Percentiles rank a stretch among this genome's conserved stretches.
These are phyloP conservation scores for Hemileccinum rubropunctum DNA, from an alignment of 768 basidiomycete species.

Conservation along the genomic window DNA sequence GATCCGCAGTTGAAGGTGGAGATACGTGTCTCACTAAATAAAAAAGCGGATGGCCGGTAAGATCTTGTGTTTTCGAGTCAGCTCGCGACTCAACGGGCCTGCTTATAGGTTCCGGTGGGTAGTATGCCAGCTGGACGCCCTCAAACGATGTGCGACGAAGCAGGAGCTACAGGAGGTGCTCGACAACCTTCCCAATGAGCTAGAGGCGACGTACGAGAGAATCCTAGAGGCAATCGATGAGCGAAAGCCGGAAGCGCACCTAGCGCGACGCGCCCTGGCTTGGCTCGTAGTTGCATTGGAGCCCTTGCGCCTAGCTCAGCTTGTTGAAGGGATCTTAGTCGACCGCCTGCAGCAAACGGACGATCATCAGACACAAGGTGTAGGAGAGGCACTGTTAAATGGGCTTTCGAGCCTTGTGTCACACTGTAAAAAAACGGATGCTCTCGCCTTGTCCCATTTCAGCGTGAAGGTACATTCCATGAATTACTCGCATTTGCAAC, in stretches of 20 bases:
- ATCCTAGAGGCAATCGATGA: neutral
- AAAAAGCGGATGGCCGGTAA: slow-evolving; percentile 1
- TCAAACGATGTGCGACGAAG: neutral
- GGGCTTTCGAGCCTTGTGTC: slow-evolving; percentile 1
- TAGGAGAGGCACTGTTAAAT: too few species aligned
- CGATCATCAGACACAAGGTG: too few species aligned
- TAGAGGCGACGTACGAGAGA: slow-evolving; percentile 2
- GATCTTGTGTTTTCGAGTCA: neutral
- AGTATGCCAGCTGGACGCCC: slow-evolving; percentile 3
- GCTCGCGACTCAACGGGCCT: neutral
- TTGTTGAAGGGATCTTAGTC: neutral
- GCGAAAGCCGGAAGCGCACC: neutral
- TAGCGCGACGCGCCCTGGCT: neutral
- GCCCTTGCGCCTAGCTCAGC: neutral
- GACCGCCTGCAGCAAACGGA: neutral
- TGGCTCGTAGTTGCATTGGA: neutral
- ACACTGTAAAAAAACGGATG: neutral
- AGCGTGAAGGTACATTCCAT: neutral
- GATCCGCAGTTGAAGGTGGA: neutral
- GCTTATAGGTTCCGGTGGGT: slow-evolving; percentile 2
- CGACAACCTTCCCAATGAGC: neutral
- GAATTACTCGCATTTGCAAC: too few species aligned
- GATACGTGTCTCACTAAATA: neutral
- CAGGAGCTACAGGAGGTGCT: neutral
- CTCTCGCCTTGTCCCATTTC: neutral